Percentiles rank a stretch among this genome's conserved stretches.
Conservation (phyloP, 139 green algal genomes). For the Chlorella sp. region DNA sequence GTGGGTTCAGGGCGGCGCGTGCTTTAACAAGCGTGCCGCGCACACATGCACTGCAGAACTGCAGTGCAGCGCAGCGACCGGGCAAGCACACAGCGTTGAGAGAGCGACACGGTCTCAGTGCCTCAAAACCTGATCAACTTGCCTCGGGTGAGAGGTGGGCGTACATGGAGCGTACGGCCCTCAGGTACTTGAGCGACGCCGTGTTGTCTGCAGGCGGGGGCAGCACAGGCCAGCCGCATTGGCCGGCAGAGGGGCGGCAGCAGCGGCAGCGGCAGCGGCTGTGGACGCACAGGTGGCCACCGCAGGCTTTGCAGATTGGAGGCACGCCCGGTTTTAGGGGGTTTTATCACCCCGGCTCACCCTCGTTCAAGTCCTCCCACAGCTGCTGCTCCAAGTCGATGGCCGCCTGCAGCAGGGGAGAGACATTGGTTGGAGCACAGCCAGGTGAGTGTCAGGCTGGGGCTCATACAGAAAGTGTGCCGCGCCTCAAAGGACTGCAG, state of each 20-base stretch:
- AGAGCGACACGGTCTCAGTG: neutral
- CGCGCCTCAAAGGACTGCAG: too few species aligned
- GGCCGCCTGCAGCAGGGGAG: neutral
- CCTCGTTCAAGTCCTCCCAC: neutral
- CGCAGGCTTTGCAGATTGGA: neutral
- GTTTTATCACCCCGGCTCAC: neutral
- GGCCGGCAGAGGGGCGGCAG: neutral
- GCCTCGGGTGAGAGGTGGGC: neutral
- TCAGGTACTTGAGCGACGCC: neutral
- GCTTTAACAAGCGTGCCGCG: neutral
- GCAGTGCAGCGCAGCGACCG: neutral
- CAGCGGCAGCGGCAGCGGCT: neutral
- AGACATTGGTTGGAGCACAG: too few species aligned
- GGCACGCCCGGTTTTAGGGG: neutral
- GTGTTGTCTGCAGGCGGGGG: neutral
- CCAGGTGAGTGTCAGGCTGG: too few species aligned
- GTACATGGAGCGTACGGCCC: neutral
- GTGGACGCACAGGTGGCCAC: neutral
- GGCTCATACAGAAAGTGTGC: too few species aligned
- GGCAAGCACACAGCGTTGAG: neutral
- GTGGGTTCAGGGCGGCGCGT: neutral
- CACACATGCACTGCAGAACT: neutral
- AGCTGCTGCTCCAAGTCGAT: slow-evolving; percentile 29
- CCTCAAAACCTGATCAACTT: neutral
- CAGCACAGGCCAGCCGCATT: too few species aligned